Evolutionary conservation across 345 rosid genomes (phyloP), one percentile per base, ranked within the genome.

Genomic region (Litchi chinensis): DNA sequence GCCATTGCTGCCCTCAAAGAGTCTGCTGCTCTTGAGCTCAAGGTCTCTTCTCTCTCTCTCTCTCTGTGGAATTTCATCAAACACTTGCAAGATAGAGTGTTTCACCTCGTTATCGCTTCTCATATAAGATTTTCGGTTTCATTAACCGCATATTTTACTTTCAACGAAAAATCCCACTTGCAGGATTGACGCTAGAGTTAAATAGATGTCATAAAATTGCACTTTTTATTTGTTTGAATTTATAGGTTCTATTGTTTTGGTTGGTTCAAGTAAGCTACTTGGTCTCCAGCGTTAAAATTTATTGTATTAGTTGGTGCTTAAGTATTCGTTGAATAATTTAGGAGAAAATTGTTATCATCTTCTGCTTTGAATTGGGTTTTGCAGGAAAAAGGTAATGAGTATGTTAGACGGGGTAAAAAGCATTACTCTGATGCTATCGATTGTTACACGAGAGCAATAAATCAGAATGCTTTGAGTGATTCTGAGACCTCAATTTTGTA

Each of bases 371-470:
- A 13, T 77, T 64, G 77, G 28, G 56, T 19, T 60, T 70, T 82
- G 77, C 90, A 95, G 97, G 99, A 95, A 77, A 82, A 91, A 67
- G 98, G 99, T 7, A 93, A 92, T 71, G 87, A 93, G 65, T 87
- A 88, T 85, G 98, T 93, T 22, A 93, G 85, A 89, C 88, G 82
- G 95, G 99, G 99, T 32, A 95, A 90, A 65, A 93, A 84, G 82
- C 94, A 93, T 83, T 95, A 91, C 80, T 79, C 89, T 5, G 91
- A 93, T 76, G 98, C 99, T 28, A 77, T 93, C 46, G 90, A 91
- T 64, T 92, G 88, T 86, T 95, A 95, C 87, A 91, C 93, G 0
- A 88, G 92, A 82, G 96, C 97, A 0, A 91, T 93, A 73, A 81
- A 87, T 82, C 99, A 95, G 81, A 79, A 87, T 56, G 92, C 43